phyloP scores from a whole-genome alignment of 306 rosid species.

The Cucurbita ficifolia region DNA sequence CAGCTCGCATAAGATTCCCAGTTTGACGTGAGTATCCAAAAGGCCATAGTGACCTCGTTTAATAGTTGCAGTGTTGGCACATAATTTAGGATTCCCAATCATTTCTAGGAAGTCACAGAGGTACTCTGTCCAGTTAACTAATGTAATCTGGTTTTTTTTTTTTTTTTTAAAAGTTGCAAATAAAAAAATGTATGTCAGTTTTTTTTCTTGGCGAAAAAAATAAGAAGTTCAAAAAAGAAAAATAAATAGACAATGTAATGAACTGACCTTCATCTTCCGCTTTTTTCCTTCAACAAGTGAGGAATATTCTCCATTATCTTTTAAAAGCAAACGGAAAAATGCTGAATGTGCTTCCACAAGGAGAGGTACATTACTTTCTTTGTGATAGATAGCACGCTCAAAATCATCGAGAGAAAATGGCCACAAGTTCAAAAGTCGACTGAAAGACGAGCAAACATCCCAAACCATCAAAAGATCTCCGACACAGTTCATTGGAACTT shows the following conservation, averaged over 20 bases:
- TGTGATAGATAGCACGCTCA: constrained; percentile 73
- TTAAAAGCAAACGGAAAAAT: constrained; percentile 64
- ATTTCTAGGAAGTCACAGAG: constrained; percentile 69
- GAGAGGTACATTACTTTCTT: constrained; percentile 54
- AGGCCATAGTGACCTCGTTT: constrained; percentile 90
- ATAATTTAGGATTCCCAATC: constrained; percentile 45
- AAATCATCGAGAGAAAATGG: constrained; percentile 84
- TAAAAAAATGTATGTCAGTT: background rate
- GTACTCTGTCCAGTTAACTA: constrained; percentile 68
- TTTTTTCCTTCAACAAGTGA: constrained; percentile 37
- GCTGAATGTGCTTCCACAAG: constrained; percentile 85
- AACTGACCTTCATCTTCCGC: constrained; percentile 44
- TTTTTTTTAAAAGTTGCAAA: background rate
- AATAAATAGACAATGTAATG: constrained; percentile 4
- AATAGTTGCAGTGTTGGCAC: constrained; percentile 38
- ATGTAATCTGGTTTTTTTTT: constrained; percentile 44
- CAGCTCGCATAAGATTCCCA: constrained; percentile 48
- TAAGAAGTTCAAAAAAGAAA: background rate
- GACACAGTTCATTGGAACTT: constrained; percentile 52
- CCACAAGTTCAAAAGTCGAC: constrained; percentile 46
- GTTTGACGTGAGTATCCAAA: constrained; percentile 49
- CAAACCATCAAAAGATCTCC: constrained; percentile 85
- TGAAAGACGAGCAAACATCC: constrained; percentile 75
- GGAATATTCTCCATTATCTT: constrained; percentile 35
- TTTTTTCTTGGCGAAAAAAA: background rate